Conservation (phyloP, 352 stramenopile species). For the Phytophthora constricta region DNA sequence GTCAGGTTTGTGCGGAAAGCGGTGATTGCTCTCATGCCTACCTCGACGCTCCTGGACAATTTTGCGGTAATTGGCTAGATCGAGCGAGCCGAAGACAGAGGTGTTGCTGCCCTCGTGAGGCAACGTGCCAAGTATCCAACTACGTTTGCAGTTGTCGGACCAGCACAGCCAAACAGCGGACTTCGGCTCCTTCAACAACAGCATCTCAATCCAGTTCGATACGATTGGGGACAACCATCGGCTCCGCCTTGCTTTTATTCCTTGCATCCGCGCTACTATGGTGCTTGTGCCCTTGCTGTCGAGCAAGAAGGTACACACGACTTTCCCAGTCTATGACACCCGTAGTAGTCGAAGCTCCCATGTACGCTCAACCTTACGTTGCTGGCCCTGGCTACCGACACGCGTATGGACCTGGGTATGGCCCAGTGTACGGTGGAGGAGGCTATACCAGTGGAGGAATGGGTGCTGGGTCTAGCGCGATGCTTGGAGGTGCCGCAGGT, state of each 20-base stretch:
- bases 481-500: constrained; percentile 34
- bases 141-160: constrained; percentile 37
- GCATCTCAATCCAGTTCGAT: constrained; percentile 11
- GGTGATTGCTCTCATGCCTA: constrained; percentile 39
- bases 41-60: constrained; percentile 31
- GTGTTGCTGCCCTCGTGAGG: constrained; percentile 40
- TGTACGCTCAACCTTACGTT: constrained; percentile 11
- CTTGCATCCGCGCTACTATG: constrained; percentile 25
- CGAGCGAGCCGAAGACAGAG: constrained; percentile 28
- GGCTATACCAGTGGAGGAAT: constrained; percentile 28
- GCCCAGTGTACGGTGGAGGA: constrained; percentile 21
- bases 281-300: constrained; percentile 35
- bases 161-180: constrained; percentile 23
- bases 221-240: constrained; percentile 10
- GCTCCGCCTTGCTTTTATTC: constrained; percentile 20
- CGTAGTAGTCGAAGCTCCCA: constrained; percentile 21
- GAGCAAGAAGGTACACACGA: constrained; percentile 21
- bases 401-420: constrained; percentile 24
- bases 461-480: constrained; percentile 30
- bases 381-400: constrained; percentile 11
- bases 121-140: constrained; percentile 35
- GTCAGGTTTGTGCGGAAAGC: constrained; percentile 28
- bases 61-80: constrained; percentile 44
- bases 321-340: constrained; percentile 26
- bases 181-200: not conserved